These are phyloP conservation scores for Neurospora sp. DNA, from an alignment of 495 filamentous ascomycete genomes.

Conservation along the genomic window DNA sequence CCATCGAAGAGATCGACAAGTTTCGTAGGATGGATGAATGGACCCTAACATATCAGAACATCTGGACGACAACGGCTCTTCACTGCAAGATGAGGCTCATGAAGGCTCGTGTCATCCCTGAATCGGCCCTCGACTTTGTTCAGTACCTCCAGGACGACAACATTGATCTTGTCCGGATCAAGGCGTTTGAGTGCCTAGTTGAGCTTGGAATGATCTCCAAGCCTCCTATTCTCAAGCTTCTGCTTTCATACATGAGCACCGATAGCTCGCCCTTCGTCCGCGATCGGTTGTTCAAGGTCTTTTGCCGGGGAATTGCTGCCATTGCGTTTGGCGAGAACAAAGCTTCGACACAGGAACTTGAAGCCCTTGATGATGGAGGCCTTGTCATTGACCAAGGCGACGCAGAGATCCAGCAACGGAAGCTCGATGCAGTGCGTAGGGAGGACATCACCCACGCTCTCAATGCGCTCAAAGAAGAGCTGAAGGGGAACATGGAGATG, in stretches of 20 bases:
- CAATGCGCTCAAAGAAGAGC: constrained; percentile 59
- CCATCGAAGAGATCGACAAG: constrained; percentile 77
- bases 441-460: constrained; percentile 70
- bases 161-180: constrained; percentile 67
- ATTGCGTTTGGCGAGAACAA: constrained; percentile 64
- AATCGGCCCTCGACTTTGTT: constrained; percentile 57
- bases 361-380: constrained; percentile 35
- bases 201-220: constrained; percentile 63
- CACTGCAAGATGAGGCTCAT: constrained; percentile 66
- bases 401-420: constrained; percentile 50
- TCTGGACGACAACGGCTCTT: constrained; percentile 74
- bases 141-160: constrained; percentile 73
- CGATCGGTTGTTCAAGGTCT: constrained; percentile 51
- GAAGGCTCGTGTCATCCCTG: constrained; percentile 55
- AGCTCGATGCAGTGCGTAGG: constrained; percentile 59
- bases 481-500: constrained; percentile 50
- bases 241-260: constrained; percentile 59
- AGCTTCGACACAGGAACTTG: constrained; percentile 15
- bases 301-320: constrained; percentile 63
- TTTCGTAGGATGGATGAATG: constrained; percentile 91
- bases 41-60: constrained; percentile 82
- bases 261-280: constrained; percentile 79
- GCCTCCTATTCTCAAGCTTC: constrained; percentile 52
- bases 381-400: constrained; percentile 70
- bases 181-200: constrained; percentile 72